Evolutionary conservation across 495 filamentous ascomycete species (phyloP), one percentile per base, ranked within the genome.

Genomic region (Bombardia bombarda): DNA sequence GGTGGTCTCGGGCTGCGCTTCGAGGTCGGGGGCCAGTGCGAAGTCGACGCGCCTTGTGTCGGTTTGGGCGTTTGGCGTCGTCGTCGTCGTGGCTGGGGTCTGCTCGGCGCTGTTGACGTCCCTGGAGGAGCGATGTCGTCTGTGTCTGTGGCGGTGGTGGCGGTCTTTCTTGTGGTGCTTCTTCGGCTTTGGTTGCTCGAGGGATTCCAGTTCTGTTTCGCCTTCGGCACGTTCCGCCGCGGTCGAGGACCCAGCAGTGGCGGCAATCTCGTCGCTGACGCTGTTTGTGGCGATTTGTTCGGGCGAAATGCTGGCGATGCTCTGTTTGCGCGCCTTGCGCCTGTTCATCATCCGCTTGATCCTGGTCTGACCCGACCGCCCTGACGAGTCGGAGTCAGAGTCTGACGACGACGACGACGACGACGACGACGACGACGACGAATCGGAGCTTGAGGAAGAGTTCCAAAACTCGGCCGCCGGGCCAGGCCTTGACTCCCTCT

Each of bases 401-500:
- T 16, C 12, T n/a, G 69, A 75, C 53, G 70, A n/a, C n/a, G n/a
- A n/a, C 56, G 67, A 75, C 69, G 45, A 22, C 4, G 42, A 46
- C 34, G 77, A 82, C 23, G 75, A 75, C 18, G 77, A 84, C 10
- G 68, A 74, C 52, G 70, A 55, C 56, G 67, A 74, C 69, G 43
- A 73, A 70, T 40, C 75, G 66, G 81, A 85, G 50, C 73, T 79
- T 4, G 38, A 28, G 4, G 83, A 85, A 6, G 63, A 69, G 50
- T 85, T 79, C 62, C 92, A 70, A 51, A 87, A 82, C 19, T 86
- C 82, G 9, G 83, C 82, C 10, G 86, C 68, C 0, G 90, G 74
- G 47, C 88, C 88, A 4, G 88, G 88, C 44, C 83, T 80, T 4
- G 84, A 80, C 55, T 90, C 87, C 58, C 90, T 84, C 46, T 95